These are phyloP conservation scores for Pinus albicaulis DNA, from an alignment of 75 land plant species.

Conservation along the genomic window DNA sequence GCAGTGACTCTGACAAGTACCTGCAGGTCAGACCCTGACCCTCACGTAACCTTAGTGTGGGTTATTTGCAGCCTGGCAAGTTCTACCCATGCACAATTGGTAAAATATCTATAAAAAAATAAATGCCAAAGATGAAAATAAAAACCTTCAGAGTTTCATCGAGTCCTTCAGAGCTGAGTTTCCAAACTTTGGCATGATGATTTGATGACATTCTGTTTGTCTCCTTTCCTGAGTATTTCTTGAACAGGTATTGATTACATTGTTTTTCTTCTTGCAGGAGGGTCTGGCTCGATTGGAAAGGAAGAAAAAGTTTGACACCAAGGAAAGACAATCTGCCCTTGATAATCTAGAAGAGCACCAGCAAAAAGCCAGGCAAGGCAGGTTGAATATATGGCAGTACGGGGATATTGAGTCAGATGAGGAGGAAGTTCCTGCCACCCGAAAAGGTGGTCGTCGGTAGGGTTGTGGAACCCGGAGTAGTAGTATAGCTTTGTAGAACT, in stretches of 20 bases:
- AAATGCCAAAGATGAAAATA: too few species aligned
- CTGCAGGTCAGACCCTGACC: too few species aligned
- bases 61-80: too few species aligned
- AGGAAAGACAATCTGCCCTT: constrained; percentile 59
- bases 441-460: constrained; percentile 59
- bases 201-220: not conserved
- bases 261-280: constrained; percentile 26
- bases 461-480: not conserved
- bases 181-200: not conserved
- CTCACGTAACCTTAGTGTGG: too few species aligned
- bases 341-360: constrained; percentile 71
- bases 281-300: constrained; percentile 86
- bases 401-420: constrained; percentile 93
- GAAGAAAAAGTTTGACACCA: constrained; percentile 63
- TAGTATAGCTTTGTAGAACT: not conserved
- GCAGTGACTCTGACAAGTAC: too few species aligned
- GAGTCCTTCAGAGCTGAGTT: too few species aligned
- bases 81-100: too few species aligned
- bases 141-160: too few species aligned
- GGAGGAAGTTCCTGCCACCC: constrained; percentile 58
- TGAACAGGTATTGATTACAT: not conserved
- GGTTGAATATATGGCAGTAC: constrained; percentile 88
- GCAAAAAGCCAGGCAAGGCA: constrained; percentile 43
- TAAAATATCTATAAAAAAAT: too few species aligned
- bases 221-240: not conserved